phyloP scores from a whole-genome alignment of 1,139 yeast genomes.

The Pichia sp. region DNA sequence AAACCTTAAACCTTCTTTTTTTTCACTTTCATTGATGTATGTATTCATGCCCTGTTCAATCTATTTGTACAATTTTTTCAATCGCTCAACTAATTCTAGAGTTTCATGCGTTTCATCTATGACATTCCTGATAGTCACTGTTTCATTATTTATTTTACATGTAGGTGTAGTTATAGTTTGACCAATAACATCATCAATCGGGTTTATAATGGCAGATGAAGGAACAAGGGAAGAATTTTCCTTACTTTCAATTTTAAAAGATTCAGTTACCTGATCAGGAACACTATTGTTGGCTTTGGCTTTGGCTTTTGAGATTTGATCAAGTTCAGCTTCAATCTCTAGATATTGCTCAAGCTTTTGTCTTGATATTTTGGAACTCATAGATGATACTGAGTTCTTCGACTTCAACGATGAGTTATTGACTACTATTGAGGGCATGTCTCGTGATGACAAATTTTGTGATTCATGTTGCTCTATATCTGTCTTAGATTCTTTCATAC shows the following conservation, averaged over 20 bases:
- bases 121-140: slow-evolving; percentile 10
- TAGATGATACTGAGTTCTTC: not conserved
- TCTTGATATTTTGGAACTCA: slow-evolving; percentile 6
- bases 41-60: too few species aligned
- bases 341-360: slow-evolving; percentile 23
- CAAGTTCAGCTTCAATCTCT: slow-evolving; percentile 21
- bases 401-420: not conserved
- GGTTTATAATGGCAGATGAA: slow-evolving; percentile 3
- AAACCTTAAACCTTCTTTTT: too few species aligned
- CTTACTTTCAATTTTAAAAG: not conserved
- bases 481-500: slow-evolving; percentile 2
- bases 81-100: not conserved
- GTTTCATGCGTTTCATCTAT: not conserved
- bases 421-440: not conserved
- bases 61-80: slow-evolving; percentile 1
- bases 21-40: too few species aligned
- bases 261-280: not conserved
- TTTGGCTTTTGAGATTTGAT: slow-evolving; percentile 14
- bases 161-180: slow-evolving; percentile 8
- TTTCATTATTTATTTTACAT: slow-evolving; percentile 15
- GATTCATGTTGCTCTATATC: not conserved
- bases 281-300: too few species aligned
- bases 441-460: not conserved
- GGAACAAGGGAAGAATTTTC: not conserved
- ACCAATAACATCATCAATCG: slow-evolving; percentile 1